These are phyloP conservation scores for Entamoeba histolytica DNA, from an alignment of 208 protist genomes.

Conservation along the genomic window DNA sequence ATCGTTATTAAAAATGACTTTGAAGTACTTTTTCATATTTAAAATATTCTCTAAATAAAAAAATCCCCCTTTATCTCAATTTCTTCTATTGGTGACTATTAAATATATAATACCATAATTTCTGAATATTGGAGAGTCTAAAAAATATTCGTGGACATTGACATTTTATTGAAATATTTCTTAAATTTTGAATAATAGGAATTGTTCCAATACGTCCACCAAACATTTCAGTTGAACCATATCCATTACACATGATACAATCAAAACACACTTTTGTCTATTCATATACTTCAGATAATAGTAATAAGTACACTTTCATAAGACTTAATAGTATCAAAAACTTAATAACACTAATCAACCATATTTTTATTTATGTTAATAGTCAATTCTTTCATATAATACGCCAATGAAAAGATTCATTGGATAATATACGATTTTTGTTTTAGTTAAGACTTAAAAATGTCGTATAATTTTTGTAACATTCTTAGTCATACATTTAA, in stretches of 20 bases:
- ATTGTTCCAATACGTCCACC: background rate
- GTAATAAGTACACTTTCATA: no score
- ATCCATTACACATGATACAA: background rate
- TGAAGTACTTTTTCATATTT: background rate
- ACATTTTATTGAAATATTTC: background rate
- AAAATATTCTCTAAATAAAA: background rate
- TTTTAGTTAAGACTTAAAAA: background rate
- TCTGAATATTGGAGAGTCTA: background rate
- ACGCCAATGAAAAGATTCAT: background rate
- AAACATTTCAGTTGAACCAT: background rate
- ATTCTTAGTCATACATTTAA: background rate
- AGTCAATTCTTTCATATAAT: background rate
- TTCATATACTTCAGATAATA: background rate
- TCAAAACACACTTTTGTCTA: background rate
- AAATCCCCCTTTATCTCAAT: background rate
- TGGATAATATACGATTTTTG: background rate
- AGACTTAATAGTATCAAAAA: background rate
- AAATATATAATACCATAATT: background rate
- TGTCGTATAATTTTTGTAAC: background rate
- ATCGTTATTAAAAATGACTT: background rate
- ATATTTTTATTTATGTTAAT: background rate
- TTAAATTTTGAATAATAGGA: background rate
- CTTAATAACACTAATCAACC: background rate
- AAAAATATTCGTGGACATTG: background rate
- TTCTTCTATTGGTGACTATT: background rate